phyloP scores from a whole-genome alignment of 306 rosid genomes.

The Vigna reflexopilosa region DNA sequence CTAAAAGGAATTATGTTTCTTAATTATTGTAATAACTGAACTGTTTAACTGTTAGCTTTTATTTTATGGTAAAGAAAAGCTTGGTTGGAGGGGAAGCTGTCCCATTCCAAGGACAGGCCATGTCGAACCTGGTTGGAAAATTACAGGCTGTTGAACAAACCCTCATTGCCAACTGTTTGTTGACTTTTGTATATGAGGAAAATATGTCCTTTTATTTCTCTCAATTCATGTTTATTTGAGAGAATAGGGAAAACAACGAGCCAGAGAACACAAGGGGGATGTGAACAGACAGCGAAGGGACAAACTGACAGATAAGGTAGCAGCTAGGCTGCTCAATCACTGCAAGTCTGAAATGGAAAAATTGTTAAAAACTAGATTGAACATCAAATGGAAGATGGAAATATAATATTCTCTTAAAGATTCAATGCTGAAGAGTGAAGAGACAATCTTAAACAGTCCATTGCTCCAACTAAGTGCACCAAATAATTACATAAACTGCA shows the following conservation, averaged over 20 bases:
- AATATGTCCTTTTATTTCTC: constrained; percentile 21
- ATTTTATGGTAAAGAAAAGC: constrained; percentile 5
- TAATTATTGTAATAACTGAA: too few species aligned
- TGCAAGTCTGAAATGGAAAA: constrained; percentile 36
- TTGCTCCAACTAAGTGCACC: constrained; percentile 1
- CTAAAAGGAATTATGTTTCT: constrained; percentile 2
- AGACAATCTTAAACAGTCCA: constrained; percentile 32
- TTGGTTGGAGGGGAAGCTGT: constrained; percentile 9
- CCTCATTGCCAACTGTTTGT: constrained; percentile 14
- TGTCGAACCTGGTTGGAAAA: neutral
- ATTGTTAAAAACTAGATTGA: neutral
- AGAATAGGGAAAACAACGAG: neutral
- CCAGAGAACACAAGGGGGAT: too few species aligned
- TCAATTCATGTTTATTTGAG: constrained; percentile 18
- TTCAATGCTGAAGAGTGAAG: neutral
- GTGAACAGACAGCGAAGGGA: neutral
- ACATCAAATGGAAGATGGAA: constrained; percentile 10
- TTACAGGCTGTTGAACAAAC: constrained; percentile 10
- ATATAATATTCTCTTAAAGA: neutral
- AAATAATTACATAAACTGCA: constrained; percentile 36
- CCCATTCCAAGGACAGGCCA: constrained; percentile 27
- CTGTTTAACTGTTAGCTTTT: neutral
- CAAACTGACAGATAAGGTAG: constrained; percentile 16
- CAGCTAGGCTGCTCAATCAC: constrained; percentile 6
- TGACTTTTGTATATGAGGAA: constrained; percentile 10